Percentiles rank a stretch among this genome's conserved stretches.
These are phyloP conservation scores for Thymus mandschuricus DNA, from an alignment of 257 asterid species.

Conservation along the genomic window DNA sequence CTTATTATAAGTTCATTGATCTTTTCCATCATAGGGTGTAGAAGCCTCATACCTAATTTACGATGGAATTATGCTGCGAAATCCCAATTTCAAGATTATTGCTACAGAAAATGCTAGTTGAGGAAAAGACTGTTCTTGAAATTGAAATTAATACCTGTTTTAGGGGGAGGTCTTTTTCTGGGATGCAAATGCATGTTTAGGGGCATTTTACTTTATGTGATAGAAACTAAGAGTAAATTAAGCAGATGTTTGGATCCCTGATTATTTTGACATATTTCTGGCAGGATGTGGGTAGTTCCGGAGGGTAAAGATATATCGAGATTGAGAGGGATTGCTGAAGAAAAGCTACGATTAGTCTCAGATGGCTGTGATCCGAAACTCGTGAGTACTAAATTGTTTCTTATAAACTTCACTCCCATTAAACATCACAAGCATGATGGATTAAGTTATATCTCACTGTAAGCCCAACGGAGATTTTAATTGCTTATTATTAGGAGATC, in stretches of 20 bases:
- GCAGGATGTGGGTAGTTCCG: slow-evolving; percentile 91
- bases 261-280: slow-evolving; percentile 29
- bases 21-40: slow-evolving; percentile 23
- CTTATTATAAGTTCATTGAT: slow-evolving; percentile 2
- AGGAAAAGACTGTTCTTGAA: too few species aligned
- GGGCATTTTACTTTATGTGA: too few species aligned
- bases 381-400: slow-evolving; percentile 48
- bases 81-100: too few species aligned
- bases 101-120: too few species aligned
- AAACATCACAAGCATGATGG: not conserved
- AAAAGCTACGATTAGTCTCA: slow-evolving; percentile 58
- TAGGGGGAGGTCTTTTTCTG: too few species aligned
- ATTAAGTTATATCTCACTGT: not conserved
- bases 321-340: slow-evolving; percentile 42
- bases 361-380: slow-evolving; percentile 58
- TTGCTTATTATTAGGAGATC: slow-evolving; percentile 13
- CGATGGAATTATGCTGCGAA: not conserved
- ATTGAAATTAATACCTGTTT: too few species aligned
- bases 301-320: slow-evolving; percentile 66
- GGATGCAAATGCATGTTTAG: too few species aligned
- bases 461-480: not conserved
- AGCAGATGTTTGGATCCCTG: not conserved
- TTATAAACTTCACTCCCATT: slow-evolving; percentile 6
- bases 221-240: too few species aligned
- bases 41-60: slow-evolving; percentile 7